These are phyloP conservation scores for Xylariomycetidae sp. DNA, from an alignment of 2,329 filamentous ascomycete genomes.

Conservation along the genomic window DNA sequence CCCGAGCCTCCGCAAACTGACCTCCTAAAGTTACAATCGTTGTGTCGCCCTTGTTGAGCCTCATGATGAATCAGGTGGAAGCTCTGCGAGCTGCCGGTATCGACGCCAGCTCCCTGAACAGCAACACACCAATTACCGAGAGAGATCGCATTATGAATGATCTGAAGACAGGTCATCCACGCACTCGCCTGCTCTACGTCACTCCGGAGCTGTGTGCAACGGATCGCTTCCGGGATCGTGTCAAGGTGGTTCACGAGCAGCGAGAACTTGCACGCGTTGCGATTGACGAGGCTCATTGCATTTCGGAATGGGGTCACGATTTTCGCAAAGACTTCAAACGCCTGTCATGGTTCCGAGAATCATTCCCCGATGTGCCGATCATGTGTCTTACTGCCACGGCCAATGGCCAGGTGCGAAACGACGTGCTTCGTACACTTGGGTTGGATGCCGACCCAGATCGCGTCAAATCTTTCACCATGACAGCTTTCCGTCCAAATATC, in stretches of 20 bases:
- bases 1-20: constrained; percentile 6
- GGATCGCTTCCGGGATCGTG: constrained; percentile 67
- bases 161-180: constrained; percentile 80
- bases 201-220: constrained; percentile 84
- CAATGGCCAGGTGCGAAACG: constrained; percentile 71
- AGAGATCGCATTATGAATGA: constrained; percentile 69
- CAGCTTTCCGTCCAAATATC: constrained; percentile 75
- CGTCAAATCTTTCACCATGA: constrained; percentile 75
- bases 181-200: constrained; percentile 79
- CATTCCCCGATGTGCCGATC: constrained; percentile 79
- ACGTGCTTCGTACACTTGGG: constrained; percentile 71
- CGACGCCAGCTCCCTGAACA: constrained; percentile 80
- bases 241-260: constrained; percentile 70
- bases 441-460: constrained; percentile 52
- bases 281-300: constrained; percentile 93
- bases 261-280: constrained; percentile 81
- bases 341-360: constrained; percentile 76
- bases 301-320: constrained; percentile 97
- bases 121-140: constrained; percentile 62
- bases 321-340: constrained; percentile 90
- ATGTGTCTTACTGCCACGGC: constrained; percentile 92
- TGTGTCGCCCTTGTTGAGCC: constrained; percentile 77
- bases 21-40: constrained; percentile 49
- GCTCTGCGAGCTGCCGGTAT: constrained; percentile 69
- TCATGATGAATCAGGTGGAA: constrained; percentile 95